Conservation (phyloP, 2,329 filamentous ascomycete species). For the Westerdykella aurantiaca region DNA sequence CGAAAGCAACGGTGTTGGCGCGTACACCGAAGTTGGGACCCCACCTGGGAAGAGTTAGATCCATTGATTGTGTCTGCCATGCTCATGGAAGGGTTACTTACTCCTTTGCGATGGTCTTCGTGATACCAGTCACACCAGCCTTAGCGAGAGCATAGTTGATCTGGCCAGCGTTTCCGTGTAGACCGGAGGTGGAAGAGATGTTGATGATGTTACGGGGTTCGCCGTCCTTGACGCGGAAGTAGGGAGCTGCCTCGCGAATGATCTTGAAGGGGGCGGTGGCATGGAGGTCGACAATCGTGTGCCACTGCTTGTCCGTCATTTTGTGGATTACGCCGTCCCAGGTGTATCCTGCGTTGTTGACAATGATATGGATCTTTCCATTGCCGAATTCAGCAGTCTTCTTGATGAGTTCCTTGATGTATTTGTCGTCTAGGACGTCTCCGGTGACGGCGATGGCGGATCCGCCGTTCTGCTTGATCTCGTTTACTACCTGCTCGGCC, state of each 20-base stretch:
- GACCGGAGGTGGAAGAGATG: constrained; percentile 73
- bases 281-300: constrained; percentile 79
- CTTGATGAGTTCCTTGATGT: constrained; percentile 66
- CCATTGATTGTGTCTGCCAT: not conserved
- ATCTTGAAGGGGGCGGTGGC: constrained; percentile 82
- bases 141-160: constrained; percentile 84
- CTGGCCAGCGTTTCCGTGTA: constrained; percentile 87
- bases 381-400: constrained; percentile 72
- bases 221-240: constrained; percentile 81
- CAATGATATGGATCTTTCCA: constrained; percentile 85
- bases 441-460: constrained; percentile 68
- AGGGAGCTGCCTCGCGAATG: constrained; percentile 70
- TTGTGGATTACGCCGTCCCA: constrained; percentile 94
- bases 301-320: constrained; percentile 88
- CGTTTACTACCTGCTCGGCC: constrained; percentile 59
- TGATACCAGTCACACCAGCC: constrained; percentile 74
- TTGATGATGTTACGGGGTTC: constrained; percentile 75
- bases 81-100: constrained; percentile 10
- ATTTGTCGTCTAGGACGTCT: constrained; percentile 66
- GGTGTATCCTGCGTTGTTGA: constrained; percentile 88
- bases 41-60: constrained; percentile 48
- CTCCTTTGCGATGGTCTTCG: constrained; percentile 85
- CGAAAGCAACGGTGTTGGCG: constrained; percentile 79
- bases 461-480: constrained; percentile 63
- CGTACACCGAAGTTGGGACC: constrained; percentile 76